Base-by-base conservation (phyloP, 176 grass and related monocot genomes). In the Panicum miliaceum region DNA sequence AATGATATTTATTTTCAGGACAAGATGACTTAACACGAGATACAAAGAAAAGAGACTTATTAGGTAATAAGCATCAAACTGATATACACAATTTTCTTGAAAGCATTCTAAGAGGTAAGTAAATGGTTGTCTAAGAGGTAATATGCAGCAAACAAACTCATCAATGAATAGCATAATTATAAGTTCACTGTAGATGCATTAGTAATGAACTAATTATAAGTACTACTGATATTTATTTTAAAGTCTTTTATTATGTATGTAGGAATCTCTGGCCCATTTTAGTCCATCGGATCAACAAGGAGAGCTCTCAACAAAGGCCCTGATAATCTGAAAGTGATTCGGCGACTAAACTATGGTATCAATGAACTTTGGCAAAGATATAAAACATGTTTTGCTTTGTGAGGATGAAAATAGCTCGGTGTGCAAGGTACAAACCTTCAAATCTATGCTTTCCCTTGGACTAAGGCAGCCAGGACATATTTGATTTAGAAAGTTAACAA, bases 401-500 rank as follows among this genome's bases (percentile, higher is more conserved):
- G 18, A 65, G 65, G 25, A 72, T 82, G 7, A 85, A 79, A 71
- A 12, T 84, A 71, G 38, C 47, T 73, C 22, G 68, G 71, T 63
- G 25, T 65, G 74, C 36, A 80, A 78, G 71, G 19, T 18, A 62
- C 85, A 85, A 74, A 98, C 96, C 96, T 91, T 87, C 18, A 52
- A 81, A 37, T 93, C 80, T 50, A 76, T n/a, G 41, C 85, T 88
- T 79, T 93, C 81, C 67, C 91, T 98, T 40, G 68, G 41, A 22
- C 42, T 75, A 70, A 88, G 77, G 82, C 96, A 98, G 4, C 93
- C 68, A 67, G 93, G 96, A 84, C 96, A 98, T 64, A 93, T 92
- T 37, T 93, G 93, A 88, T 98, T 98, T 65, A 98, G 85, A 85
- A 95, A 89, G 41, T 87, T 89, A 73, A 93, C 85, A 86, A 98